Base-by-base conservation (phyloP, 129 eudicot species). In the carrot (Daucus carota) region DNA sequence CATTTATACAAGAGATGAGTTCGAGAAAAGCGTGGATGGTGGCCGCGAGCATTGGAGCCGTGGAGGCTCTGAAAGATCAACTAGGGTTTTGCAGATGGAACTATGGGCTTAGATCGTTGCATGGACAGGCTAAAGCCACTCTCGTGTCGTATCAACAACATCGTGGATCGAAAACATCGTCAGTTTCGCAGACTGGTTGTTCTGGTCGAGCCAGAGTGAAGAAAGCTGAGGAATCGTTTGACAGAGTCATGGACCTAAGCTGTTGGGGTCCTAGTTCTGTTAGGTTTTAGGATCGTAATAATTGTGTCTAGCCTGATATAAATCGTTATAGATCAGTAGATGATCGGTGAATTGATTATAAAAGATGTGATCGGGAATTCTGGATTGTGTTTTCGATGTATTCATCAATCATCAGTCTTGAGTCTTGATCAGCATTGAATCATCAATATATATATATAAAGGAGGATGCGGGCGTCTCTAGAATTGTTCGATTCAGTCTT, bases 61-160 rank as follows among this genome's bases (percentile, higher is more conserved):
- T 90, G 41, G 96, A 88, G 47, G 92, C 89, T 20, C 62, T 90
- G 71, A 90, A 90, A 86, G 92, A 90, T 85, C 89, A 90, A 80
- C 46, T 71, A 59, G 94, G 78, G 59, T 83, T 67, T 24, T 86
- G 88, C 24, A 75, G 91, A 22, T 86, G 95, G 91, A 89, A 84
- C 42, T 88, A 86, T 13, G 84, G 86, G 2, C 48, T 86, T 1
- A 81, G 76, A 31, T 82, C 84, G 0, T 77, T 87, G 63, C 92
- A 89, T 5, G 73, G 82, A 8, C 79, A 83, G 14, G 85, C 84
- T 9, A 88, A 91, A 76, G 70, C 79, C 41, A 88, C 81, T 4
- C 42, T 87, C n/a, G 8, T 31, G 22, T 52, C 84, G 0, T 80
- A 76, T 26, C 69, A 75, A 12, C 48, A 45, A 5, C 32, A 24